Percentiles rank a stretch among this genome's conserved stretches.
Evolutionary conservation across 164 flowering plant genomes (phyloP).

Genomic region (Vitis amurensis): DNA sequence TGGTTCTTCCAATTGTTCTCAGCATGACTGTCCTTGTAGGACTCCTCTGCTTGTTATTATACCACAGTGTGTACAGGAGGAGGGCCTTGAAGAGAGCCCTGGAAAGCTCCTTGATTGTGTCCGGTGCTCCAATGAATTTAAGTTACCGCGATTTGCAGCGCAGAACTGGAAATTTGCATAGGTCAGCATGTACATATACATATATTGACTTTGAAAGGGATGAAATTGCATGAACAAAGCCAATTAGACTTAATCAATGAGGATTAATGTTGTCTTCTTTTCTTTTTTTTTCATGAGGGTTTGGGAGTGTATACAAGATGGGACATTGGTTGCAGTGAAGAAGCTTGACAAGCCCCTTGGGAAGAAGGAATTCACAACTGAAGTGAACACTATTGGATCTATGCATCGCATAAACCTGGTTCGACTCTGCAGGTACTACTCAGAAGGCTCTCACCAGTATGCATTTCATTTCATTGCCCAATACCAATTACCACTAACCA

Average conservation of each 20-base stretch:
- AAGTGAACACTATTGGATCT: constrained; percentile 87
- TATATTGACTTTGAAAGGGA: too few relatives aligned
- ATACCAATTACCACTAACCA: background rate
- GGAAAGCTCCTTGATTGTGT: too few relatives aligned
- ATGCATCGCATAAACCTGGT: constrained; percentile 98
- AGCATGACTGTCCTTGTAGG: too few relatives aligned
- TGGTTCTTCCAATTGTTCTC: too few relatives aligned
- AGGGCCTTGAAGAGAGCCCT: too few relatives aligned
- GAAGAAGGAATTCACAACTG: constrained; percentile 84
- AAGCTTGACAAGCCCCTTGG: constrained; percentile 90
- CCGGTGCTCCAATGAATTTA: too few relatives aligned
- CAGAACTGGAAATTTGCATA: too few relatives aligned
- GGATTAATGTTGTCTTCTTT: background rate
- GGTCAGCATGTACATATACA: background rate
- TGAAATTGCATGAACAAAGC: too few relatives aligned
- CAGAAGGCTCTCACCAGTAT: constrained; percentile 79
- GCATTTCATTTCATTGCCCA: background rate
- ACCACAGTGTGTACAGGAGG: too few relatives aligned
- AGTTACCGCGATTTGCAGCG: too few relatives aligned
- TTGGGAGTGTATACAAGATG: constrained; percentile 91
- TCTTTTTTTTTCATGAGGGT: constrained; percentile 58
- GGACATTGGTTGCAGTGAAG: constrained; percentile 80
- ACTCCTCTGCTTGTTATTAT: too few relatives aligned
- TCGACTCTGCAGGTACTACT: constrained; percentile 87
- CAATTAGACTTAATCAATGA: too few relatives aligned